Base-by-base conservation (phyloP, 2,329 filamentous ascomycete genomes). In the Calonectria henricotiae region DNA sequence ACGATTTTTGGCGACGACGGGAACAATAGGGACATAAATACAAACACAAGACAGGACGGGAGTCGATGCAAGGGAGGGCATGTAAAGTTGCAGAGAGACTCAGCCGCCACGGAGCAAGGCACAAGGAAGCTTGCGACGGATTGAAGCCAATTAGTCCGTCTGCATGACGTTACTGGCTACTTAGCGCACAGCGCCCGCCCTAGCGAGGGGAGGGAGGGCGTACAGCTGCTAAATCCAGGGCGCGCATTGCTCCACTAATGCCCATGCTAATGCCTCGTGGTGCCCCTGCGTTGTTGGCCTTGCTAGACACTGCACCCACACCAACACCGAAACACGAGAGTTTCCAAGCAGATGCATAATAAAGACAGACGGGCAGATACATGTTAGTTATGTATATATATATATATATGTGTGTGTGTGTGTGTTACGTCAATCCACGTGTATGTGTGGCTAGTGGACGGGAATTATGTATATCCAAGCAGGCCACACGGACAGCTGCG, bases 151-250 rank as follows among this genome's bases (percentile, higher is more conserved):
- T 49, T 49, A 17, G 13, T 49, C 20, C 11, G 5, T 30, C 23
- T 32, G 39, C 55, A 44, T 61, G 55, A 61, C 55, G 55, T 61
- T 61, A 44, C 51, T 58, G 51, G 51, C 51, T 58, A 32, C 51
- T 58, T 58, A 58, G 51, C 51, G 51, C 51, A 25, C 51, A 39
- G 51, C 51, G 51, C 35, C 51, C 51, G 51, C 51, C 51, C 51
- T 58, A 58, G 51, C 51, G 35, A 58, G 11, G 43, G 43, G 49
- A 5, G 43, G 43, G 43, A 30, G 12, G 51, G 25, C 47, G 25
- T 15, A 51, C 47, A 51, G 47, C 47, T 20, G 35, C 51, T 37
- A 58, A 30, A 58, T 58, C 51, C 51, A 58, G 51, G 51, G 51
- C 20, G 51, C 51, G 8, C 20, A 32, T 2, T 37, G 17, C 51